These are phyloP conservation scores for Backusella parvicylindrica DNA, from an alignment of 192 early-diverging fungal genomes.

Conservation along the genomic window DNA sequence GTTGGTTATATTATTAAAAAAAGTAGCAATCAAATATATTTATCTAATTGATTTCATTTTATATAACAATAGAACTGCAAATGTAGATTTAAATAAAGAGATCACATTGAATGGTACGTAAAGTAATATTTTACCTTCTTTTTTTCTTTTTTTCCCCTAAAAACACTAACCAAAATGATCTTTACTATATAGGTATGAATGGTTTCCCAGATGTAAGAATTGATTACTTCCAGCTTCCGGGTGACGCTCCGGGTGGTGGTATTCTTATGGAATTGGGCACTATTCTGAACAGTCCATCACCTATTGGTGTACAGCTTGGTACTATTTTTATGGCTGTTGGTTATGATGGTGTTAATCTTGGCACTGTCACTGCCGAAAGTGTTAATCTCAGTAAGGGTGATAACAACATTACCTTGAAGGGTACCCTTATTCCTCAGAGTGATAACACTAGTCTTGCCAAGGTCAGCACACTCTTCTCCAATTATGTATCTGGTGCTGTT, in stretches of 20 bases:
- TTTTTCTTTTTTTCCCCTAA: too few relatives aligned
- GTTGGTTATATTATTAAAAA: conserved; percentile 23
- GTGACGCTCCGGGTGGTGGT: conserved; percentile 50
- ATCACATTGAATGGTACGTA: conserved; percentile 35
- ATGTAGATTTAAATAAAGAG: conserved; percentile 41
- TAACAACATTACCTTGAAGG: conserved; percentile 49
- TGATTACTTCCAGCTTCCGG: conserved; percentile 46
- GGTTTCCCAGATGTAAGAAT: conserved; percentile 50
- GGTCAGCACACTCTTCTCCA: conserved; percentile 46
- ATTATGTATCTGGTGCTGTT: conserved; percentile 44
- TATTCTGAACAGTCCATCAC: conserved; percentile 47
- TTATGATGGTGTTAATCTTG: conserved; percentile 41
- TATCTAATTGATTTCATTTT: background rate
- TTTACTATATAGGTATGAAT: conserved; percentile 40
- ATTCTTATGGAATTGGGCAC: conserved; percentile 51
- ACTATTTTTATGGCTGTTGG: conserved; percentile 47
- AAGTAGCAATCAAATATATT: background rate
- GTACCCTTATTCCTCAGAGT: conserved; percentile 47
- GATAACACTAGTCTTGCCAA: conserved; percentile 37
- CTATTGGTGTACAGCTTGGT: conserved; percentile 52
- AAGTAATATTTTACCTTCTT: too few relatives aligned
- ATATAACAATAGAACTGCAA: conserved; percentile 18
- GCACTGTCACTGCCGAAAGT: conserved; percentile 41
- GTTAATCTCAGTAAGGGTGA: conserved; percentile 34
- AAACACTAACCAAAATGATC: background rate